Conservation (phyloP, 75 land plant species). For the Sequoia sempervirens region DNA sequence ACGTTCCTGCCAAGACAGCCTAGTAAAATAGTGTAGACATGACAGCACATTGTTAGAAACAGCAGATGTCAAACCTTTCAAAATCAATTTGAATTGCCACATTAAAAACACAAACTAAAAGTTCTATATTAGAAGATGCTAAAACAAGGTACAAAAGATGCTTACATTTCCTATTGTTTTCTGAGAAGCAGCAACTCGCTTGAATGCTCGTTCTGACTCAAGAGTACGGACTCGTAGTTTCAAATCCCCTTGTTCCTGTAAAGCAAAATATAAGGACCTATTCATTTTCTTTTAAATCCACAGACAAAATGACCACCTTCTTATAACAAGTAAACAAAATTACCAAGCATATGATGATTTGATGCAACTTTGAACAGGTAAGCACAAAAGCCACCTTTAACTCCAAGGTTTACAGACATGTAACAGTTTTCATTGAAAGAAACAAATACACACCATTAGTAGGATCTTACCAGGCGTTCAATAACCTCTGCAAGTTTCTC, state of each 20-base stretch:
- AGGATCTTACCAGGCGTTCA: constrained; percentile 61
- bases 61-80: neutral
- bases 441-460: neutral
- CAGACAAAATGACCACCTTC: neutral
- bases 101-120: neutral
- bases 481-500: constrained; percentile 85
- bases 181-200: constrained; percentile 90
- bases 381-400: neutral
- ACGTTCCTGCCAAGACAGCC: constrained; percentile 87
- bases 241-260: constrained; percentile 98
- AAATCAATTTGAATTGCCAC: neutral
- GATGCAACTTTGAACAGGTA: neutral
- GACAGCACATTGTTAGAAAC: neutral
- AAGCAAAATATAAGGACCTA: constrained; percentile 8
- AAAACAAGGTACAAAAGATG: neutral
- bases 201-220: constrained; percentile 96
- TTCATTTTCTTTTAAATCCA: neutral
- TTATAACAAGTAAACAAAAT: neutral
- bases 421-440: neutral
- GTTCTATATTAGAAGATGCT: neutral
- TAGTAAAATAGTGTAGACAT: constrained; percentile 19
- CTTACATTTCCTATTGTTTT: constrained; percentile 80
- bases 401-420: neutral
- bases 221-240: constrained; percentile 90
- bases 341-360: neutral